Percentiles rank a stretch among this genome's conserved stretches.
Conservation (phyloP, 164 flowering plant species). For the Sextonia rubra region DNA sequence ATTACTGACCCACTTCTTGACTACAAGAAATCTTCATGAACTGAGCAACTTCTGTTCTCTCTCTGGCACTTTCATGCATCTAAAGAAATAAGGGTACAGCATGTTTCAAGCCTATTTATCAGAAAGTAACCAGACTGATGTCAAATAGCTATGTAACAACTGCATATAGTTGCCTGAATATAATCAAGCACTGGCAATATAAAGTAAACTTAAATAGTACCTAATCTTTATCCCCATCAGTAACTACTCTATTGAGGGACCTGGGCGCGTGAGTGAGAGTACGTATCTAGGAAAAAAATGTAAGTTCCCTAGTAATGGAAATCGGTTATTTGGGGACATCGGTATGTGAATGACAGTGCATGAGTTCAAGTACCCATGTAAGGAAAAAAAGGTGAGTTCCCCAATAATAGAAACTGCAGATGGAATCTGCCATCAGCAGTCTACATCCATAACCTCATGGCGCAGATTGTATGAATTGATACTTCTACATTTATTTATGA, state of each 20-base stretch:
- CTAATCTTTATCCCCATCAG: no score
- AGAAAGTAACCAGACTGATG: not conserved
- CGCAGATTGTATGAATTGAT: no score
- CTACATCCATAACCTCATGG: no score
- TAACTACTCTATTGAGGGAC: no score
- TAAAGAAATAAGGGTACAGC: conserved; percentile 8
- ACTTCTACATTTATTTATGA: no score
- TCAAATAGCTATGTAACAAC: not conserved
- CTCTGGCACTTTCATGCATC: conserved; percentile 30
- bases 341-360: no score
- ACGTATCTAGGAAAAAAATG: no score
- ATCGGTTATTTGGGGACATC: no score
- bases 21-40: conserved; percentile 85
- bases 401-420: not conserved
- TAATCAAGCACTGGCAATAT: not conserved
- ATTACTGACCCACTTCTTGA: conserved; percentile 95
- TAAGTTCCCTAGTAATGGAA: not conserved
- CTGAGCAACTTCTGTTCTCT: conserved; percentile 26
- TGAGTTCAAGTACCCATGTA: no score
- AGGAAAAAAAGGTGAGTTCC: no score
- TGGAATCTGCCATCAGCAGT: not conserved
- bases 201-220: not conserved
- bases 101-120: conserved; percentile 1
- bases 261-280: no score
- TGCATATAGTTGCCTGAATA: not conserved